A percentile compares a stretch with the other conserved stretches of the same genome.
Evolutionary conservation across 371 early-diverging fungal genomes (phyloP).

Genomic region (Entomophthora muscae): DNA sequence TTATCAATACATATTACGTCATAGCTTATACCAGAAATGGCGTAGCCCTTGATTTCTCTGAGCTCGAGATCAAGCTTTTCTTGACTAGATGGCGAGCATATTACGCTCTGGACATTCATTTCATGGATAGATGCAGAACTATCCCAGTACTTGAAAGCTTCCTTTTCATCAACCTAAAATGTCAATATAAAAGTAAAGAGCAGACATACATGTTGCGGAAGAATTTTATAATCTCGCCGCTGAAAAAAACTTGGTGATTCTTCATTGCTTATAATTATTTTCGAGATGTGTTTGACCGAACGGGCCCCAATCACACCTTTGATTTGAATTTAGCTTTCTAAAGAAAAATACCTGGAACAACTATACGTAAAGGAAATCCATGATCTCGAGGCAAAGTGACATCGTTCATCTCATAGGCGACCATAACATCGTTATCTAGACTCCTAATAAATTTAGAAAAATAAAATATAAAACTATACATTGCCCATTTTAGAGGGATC

Average conservation of each 20-base stretch:
- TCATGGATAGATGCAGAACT: conserved; percentile 8
- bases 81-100: conserved; percentile 8
- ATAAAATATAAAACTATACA: conserved; percentile 12
- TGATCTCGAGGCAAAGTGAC: conserved; percentile 49
- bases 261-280: conserved; percentile 34
- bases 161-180: conserved; percentile 9
- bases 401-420: conserved; percentile 83
- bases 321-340: neutral
- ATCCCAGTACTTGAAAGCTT: conserved; percentile 9
- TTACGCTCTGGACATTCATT: conserved; percentile 11
- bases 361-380: conserved; percentile 61
- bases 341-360: conserved; percentile 41
- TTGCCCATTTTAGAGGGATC: conserved; percentile 42
- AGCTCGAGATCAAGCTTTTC: neutral
- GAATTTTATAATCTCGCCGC: conserved; percentile 61
- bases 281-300: conserved; percentile 57
- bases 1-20: neutral
- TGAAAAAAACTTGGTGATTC: conserved; percentile 57
- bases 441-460: conserved; percentile 14
- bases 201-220: conserved; percentile 37
- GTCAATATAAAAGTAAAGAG: neutral
- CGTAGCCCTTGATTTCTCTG: conserved; percentile 8
- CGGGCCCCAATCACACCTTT: conserved; percentile 70
- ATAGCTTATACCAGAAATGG: conserved; percentile 8
- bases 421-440: conserved; percentile 48